Percentiles rank a stretch among this genome's conserved stretches.
phyloP scores from a whole-genome alignment of 2,329 filamentous ascomycete genomes.

The Ophiostoma montium region DNA sequence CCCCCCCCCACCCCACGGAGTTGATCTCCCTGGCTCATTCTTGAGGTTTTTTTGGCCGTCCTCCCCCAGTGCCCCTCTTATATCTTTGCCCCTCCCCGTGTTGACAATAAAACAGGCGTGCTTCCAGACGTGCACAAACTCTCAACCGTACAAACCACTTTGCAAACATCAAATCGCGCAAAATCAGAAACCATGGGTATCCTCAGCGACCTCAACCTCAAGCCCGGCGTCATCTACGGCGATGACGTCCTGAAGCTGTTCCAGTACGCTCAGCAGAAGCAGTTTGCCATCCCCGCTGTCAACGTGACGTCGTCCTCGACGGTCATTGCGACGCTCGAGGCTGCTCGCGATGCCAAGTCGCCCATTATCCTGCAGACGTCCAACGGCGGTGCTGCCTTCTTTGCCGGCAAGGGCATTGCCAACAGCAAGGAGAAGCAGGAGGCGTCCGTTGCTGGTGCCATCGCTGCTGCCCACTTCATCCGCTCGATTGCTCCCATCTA shows the following conservation, averaged over 20 bases:
- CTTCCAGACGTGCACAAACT: neutral
- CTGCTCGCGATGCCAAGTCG: constrained; percentile 79
- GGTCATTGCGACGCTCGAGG: constrained; percentile 54
- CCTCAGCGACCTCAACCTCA: constrained; percentile 31
- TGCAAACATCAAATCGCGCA: neutral
- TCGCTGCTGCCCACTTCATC: constrained; percentile 89
- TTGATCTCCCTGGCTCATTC: constrained; percentile 1
- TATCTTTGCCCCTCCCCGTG: constrained; percentile 5
- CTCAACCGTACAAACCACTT: neutral
- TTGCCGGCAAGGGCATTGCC: constrained; percentile 77
- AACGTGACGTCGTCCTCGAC: constrained; percentile 88
- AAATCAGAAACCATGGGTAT: constrained; percentile 18
- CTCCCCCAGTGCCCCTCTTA: constrained; percentile 8
- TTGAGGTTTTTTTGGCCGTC: constrained; percentile 4
- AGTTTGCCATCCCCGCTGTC: constrained; percentile 79
- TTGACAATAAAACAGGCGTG: constrained; percentile 5
- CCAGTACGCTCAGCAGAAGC: constrained; percentile 75
- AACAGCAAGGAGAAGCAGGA: constrained; percentile 77
- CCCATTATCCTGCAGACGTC: constrained; percentile 89
- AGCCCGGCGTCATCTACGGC: constrained; percentile 40
- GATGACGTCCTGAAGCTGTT: constrained; percentile 54
- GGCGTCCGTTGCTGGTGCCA: constrained; percentile 74
- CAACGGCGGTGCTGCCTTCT: constrained; percentile 87
- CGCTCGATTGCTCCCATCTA: constrained; percentile 76
- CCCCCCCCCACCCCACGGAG: constrained; percentile 4